Base-by-base conservation (phyloP, 192 early-diverging fungal genomes). In the Coemansia sp. region DNA sequence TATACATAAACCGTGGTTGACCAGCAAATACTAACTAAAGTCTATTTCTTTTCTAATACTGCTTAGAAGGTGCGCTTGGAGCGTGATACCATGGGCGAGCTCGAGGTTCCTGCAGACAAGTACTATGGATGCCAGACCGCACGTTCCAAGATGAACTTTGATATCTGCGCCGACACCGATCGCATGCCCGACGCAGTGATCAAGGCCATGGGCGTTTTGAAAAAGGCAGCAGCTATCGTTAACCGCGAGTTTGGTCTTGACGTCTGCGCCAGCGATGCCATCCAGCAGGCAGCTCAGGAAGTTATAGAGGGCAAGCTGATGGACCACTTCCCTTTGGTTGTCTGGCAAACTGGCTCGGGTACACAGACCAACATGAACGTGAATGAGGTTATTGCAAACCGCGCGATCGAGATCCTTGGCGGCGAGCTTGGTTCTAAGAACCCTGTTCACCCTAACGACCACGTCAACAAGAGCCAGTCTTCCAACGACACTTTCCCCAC, bases 401-500 rank as follows among this genome's bases (percentile, higher is more conserved):
- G 97, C 45, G 97, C 97, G 28, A 97, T 94, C 69, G 94, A 99
- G 81, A 84, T 98, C 38, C 77, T 98, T 40, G 95, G 93, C 57
- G 91, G 90, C 51, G 89, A 94, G 75, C 86, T 95, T 48, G 96
- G 96, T 58, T 87, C 84, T 78, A 95, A 99, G 89, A 89, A 86
- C 64, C 94, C 94, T 17, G 94, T 99, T 38, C 97, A 99, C 76
- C 97, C 97, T 42, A 99, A 99, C 82, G 97, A 99, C 84, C 95
- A 97, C 62, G 96, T 98, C 73, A 99, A 99, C 88, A 96, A 94
- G 88, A 91, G 91, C 62, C 96, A 98, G 83, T 95, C 93, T 48
- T 96, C 94, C 52, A 99, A 99, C 75, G 97, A 99, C 74, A 96
- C 96, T 57, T 99, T 99, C 88, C 97, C 97, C 28, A 98, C 96